Evolutionary conservation across 228 moss, liverwort and hornwort species (phyloP).

Genomic region (Sphagnum fallax): DNA sequence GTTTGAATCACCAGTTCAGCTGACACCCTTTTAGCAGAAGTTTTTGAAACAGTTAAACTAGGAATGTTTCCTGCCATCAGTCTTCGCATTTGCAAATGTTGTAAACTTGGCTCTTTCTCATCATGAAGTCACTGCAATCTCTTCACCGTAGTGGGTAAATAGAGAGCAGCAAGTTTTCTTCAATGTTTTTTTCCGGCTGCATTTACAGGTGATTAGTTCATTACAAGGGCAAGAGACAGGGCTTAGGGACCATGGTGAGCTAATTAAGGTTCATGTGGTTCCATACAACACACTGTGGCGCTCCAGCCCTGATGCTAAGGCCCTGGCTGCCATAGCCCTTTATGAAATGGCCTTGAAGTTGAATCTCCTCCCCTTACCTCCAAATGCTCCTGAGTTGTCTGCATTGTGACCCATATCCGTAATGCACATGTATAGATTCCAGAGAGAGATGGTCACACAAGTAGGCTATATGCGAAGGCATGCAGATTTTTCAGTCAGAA

Average conservation of each 20-base stretch:
- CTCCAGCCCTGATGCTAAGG: slow-evolving; percentile 72
- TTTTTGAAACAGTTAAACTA: no score
- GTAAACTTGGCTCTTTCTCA: no score
- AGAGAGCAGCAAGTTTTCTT: no score
- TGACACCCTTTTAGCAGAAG: no score
- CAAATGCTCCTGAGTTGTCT: slow-evolving; percentile 46
- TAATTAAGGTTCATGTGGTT: slow-evolving; percentile 86
- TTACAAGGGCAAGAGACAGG: slow-evolving; percentile 81
- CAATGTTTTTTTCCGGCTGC: no score
- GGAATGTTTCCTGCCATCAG: no score
- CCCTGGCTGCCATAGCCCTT: slow-evolving; percentile 70
- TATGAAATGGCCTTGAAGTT: slow-evolving; percentile 77
- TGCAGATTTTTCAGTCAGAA: no score
- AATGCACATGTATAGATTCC: not conserved
- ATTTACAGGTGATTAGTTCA: slow-evolving; percentile 54
- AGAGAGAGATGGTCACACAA: not conserved
- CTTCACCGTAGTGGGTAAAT: no score
- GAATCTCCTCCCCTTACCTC: slow-evolving; percentile 66
- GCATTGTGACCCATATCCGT: slow-evolving; percentile 5
- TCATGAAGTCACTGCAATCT: no score
- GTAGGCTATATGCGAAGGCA: no score
- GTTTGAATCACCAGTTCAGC: no score
- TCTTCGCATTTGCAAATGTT: no score
- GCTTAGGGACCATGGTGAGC: slow-evolving; percentile 81
- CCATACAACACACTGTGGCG: slow-evolving; percentile 82